Evolutionary conservation across 228 moss, liverwort and hornwort species (phyloP).

Genomic region (Sphagnum magellanicum): DNA sequence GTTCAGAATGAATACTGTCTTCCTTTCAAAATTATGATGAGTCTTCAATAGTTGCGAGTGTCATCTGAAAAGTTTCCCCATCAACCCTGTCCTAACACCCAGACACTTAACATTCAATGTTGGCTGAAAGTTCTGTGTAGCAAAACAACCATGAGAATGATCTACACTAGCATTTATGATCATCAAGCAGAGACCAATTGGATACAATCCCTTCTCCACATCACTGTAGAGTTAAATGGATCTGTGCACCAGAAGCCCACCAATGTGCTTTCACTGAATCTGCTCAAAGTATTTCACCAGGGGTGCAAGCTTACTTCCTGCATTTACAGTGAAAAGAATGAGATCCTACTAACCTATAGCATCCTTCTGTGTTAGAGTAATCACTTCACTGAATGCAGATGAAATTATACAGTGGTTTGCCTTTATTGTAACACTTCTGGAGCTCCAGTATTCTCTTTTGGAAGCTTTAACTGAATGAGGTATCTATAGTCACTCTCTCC

Average conservation of each 20-base stretch:
- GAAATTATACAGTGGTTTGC: slow-evolving; percentile 43
- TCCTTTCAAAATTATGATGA: slow-evolving; percentile 31
- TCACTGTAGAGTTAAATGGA: slow-evolving; percentile 45
- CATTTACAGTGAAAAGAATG: slow-evolving; percentile 35
- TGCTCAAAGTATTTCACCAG: slow-evolving; percentile 31
- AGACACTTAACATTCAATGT: slow-evolving; percentile 32
- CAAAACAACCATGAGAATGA: slow-evolving; percentile 55
- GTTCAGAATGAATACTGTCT: slow-evolving; percentile 38
- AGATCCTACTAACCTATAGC: slow-evolving; percentile 50
- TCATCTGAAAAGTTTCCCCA: slow-evolving; percentile 56
- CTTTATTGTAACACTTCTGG: slow-evolving; percentile 38
- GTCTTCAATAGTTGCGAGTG: slow-evolving; percentile 44
- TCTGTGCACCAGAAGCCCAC: slow-evolving; percentile 34
- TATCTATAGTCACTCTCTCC: slow-evolving; percentile 47
- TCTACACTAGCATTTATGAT: slow-evolving; percentile 38
- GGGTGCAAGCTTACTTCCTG: slow-evolving; percentile 31
- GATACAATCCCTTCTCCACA: slow-evolving; percentile 45
- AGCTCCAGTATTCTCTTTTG: slow-evolving; percentile 53
- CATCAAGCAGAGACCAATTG: slow-evolving; percentile 41
- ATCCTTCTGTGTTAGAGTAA: slow-evolving; percentile 34
- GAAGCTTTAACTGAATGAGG: slow-evolving; percentile 25
- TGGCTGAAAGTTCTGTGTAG: slow-evolving; percentile 52
- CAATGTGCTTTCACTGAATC: slow-evolving; percentile 30
- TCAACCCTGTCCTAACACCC: slow-evolving; percentile 28
- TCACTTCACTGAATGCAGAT: slow-evolving; percentile 70